Conservation (phyloP, 1,139 yeast genomes). For the Candida sojae region DNA sequence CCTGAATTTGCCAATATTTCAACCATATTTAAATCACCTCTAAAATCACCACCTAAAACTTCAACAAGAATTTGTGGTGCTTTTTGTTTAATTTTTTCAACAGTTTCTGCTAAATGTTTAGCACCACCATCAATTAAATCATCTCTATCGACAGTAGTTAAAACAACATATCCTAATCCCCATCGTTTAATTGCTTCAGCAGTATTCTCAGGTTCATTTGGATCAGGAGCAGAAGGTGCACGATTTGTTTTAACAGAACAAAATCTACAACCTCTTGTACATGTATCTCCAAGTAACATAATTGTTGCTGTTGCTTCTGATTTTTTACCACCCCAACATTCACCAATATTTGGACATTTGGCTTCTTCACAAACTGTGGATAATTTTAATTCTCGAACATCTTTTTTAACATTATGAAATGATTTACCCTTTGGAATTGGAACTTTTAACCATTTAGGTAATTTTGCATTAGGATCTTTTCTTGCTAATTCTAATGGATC, state of each 20-base stretch:
- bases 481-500: constrained; percentile 75
- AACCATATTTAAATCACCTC: constrained; percentile 85
- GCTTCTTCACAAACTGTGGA: constrained; percentile 99
- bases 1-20: constrained; percentile 82
- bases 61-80: constrained; percentile 93
- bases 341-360: constrained; percentile 97
- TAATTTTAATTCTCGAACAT: constrained; percentile 82
- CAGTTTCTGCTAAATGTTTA: constrained; percentile 86
- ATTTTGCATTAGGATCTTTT: constrained; percentile 60
- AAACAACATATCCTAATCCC: constrained; percentile 97
- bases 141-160: constrained; percentile 97
- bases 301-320: constrained; percentile 98
- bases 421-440: constrained; percentile 93
- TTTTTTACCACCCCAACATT: constrained; percentile 98
- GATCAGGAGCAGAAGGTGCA: constrained; percentile 85
- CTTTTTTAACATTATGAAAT: constrained; percentile 77
- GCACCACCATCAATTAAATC: constrained; percentile 95
- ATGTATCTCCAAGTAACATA: constrained; percentile 97
- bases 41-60: constrained; percentile 91
- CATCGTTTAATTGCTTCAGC: constrained; percentile 97
- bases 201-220: constrained; percentile 95
- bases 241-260: constrained; percentile 95
- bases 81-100: constrained; percentile 75
- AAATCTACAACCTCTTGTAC: constrained; percentile 97
- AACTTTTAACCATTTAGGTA: constrained; percentile 93